Base-by-base conservation (phyloP, 768 basidiomycete species). In the Lyophyllum shimeji region DNA sequence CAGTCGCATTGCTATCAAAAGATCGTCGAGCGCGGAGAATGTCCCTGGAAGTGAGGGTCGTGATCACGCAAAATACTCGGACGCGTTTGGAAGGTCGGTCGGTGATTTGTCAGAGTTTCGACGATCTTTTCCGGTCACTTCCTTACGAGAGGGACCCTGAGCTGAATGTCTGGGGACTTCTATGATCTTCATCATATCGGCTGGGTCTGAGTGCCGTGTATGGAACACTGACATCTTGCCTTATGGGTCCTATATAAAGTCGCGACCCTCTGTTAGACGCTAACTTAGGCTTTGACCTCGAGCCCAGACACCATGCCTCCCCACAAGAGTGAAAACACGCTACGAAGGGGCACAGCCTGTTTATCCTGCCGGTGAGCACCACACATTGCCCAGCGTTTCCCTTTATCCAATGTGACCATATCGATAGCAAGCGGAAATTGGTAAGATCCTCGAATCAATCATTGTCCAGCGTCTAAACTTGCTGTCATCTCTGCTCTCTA, bases 331-430 rank as follows among this genome's bases (percentile, higher is more conserved):
- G 64, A 63, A 7, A 57, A 56, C 15, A 60, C 60, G 39, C 65
- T 79, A 44, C 71, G 73, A 58, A 68, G 78, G 48, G 78, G 77
- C 42, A 69, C 74, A 37, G 78, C 78, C 20, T 78, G 77, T 65
- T 66, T 78, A 17, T 73, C 74, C 25, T 78, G 76, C 64, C 66
- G 78, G 77, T 78, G 59, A 61, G 76, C 64, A 45, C 46, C 40
- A 31, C 8, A 11, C 18, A 31, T 29, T 46, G 23, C 23, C n/a
- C n/a, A 25, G 37, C n/a, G 7, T 37, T 33, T n/a, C 3, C n/a
- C 20, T 11, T 37, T 50, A 21, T 43, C 45, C 55, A 20, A 34
- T 46, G 45, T 23, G 45, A 21, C 20, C 17, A 12, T 52, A 44
- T 39, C 37, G 29, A 21, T 50, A 80, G 78, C 58, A 74, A 76